Conservation (phyloP, 495 filamentous ascomycete genomes). For the Hypoxylon fragiforme region DNA sequence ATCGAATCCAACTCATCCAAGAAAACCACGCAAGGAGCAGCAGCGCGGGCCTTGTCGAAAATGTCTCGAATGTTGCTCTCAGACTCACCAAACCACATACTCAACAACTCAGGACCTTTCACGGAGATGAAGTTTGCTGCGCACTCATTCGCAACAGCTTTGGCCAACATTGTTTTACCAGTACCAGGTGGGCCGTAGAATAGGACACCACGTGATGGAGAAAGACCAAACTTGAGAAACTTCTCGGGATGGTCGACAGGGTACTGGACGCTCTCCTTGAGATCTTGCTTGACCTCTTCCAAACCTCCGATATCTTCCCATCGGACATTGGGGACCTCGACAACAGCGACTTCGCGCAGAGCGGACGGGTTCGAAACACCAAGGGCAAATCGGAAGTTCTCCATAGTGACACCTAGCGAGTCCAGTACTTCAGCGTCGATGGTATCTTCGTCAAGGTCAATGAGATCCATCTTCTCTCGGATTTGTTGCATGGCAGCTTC, state of each 20-base stretch:
- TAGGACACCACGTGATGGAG: conserved; percentile 95
- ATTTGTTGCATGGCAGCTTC: conserved; percentile 99
- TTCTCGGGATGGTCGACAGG: conserved; percentile 99
- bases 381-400: conserved; percentile 98
- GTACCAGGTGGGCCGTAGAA: conserved; percentile 99
- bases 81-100: conserved; percentile 99
- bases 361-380: conserved; percentile 98
- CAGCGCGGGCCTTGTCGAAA: conserved; percentile 98
- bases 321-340: conserved; percentile 97
- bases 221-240: conserved; percentile 99
- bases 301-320: conserved; percentile 99
- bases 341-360: conserved; percentile 96
- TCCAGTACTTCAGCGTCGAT: conserved; percentile 98
- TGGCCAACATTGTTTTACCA: conserved; percentile 99
- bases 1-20: conserved; percentile 98
- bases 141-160: conserved; percentile 99
- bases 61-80: conserved; percentile 99
- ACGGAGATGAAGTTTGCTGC: conserved; percentile 99
- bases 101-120: conserved; percentile 96
- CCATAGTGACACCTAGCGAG: conserved; percentile 97
- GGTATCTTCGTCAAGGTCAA: conserved; percentile 97
- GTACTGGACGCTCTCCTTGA: conserved; percentile 98
- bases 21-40: conserved; percentile 98
- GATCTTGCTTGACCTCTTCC: conserved; percentile 98
- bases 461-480: conserved; percentile 99